Base-by-base conservation (phyloP, 495 filamentous ascomycete genomes). In the Hamigera avellanea region DNA sequence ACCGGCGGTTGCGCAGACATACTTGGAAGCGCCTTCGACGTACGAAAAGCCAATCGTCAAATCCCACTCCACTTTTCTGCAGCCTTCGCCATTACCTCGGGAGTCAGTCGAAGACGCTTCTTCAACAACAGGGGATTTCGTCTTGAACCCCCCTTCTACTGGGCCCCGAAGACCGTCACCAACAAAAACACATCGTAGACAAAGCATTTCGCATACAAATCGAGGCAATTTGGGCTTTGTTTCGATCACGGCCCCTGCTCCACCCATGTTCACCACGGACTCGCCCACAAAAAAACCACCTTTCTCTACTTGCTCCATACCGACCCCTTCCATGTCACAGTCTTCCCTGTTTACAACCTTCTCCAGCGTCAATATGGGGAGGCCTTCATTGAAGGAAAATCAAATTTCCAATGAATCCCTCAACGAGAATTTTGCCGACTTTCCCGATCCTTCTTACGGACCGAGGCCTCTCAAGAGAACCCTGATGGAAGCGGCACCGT, bases 201-300 rank as follows among this genome's bases (percentile, higher is more conserved):
- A 63, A 61, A 54, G 52, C 48, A 28, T 47, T 36, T 61, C 54
- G 4, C 39, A 54, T 37, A 48, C 54, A 31, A 44, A 52, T 21
- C 50, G 49, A 48, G 50, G 49, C 26, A 59, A 65, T 41, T 49
- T 67, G 36, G 57, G 55, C 33, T 66, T 65, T 43, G 54, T 87
- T 37, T 71, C 77, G 31, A 85, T 93, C 56, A 77, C 78, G 34
- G 83, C 83, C 3, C 86, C 87, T 14, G 52, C 59, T 40, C 61
- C 69, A 37, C 65, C 73, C 26, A 64, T 59, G 40, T 81, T 81
- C 46, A 67, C 69, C 32, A 94, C 85, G n/a, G 87, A 91, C 60
- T 91, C 86, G 10, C 84, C 82, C 18, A 64, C 77, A 48, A 95
- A 95, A 68, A 85, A 81, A 48, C 69, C 79, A 6, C 47, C 26